Conservation (phyloP, 192 early-diverging fungal species). For the Paraglomus brasilianum region DNA sequence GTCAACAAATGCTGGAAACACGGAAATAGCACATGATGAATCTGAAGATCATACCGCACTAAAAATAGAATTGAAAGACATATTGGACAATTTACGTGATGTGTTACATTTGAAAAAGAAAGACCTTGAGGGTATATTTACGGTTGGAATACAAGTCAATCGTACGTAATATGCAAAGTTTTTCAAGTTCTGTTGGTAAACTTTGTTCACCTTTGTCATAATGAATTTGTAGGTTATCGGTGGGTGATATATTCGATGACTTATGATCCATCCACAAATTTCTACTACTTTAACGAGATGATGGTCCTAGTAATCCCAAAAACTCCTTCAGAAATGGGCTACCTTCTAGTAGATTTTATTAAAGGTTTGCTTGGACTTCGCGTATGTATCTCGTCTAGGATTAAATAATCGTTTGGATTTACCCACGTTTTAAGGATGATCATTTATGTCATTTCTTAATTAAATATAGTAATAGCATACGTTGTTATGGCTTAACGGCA, state of each 20-base stretch:
- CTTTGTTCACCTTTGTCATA: constrained; percentile 9
- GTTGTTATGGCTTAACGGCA: constrained; percentile 1
- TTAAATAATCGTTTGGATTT: constrained; percentile 2
- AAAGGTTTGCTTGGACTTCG: constrained; percentile 14
- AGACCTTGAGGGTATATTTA: constrained; percentile 9
- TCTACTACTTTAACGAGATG: constrained; percentile 19
- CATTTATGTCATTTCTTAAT: background rate
- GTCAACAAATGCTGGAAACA: constrained; percentile 2
- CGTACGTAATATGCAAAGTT: constrained; percentile 20
- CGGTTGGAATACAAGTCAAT: background rate
- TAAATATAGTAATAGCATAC: constrained; percentile 16
- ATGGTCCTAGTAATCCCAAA: constrained; percentile 2
- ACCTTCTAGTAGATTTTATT: constrained; percentile 10
- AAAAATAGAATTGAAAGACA: constrained; percentile 23
- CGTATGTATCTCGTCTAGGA: constrained; percentile 1
- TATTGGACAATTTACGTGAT: constrained; percentile 21
- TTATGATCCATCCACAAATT: constrained; percentile 10
- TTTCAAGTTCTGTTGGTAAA: background rate
- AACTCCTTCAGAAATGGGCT: constrained; percentile 16
- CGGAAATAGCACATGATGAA: background rate
- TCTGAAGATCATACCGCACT: constrained; percentile 20
- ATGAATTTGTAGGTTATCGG: background rate
- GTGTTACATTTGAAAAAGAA: constrained; percentile 18
- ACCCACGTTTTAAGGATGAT: background rate
- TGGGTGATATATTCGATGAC: constrained; percentile 15